A percentile compares a stretch with the other conserved stretches of the same genome.
These are phyloP conservation scores for Incumbomyces lentus DNA, from an alignment of 2,329 filamentous ascomycete species.

Conservation along the genomic window DNA sequence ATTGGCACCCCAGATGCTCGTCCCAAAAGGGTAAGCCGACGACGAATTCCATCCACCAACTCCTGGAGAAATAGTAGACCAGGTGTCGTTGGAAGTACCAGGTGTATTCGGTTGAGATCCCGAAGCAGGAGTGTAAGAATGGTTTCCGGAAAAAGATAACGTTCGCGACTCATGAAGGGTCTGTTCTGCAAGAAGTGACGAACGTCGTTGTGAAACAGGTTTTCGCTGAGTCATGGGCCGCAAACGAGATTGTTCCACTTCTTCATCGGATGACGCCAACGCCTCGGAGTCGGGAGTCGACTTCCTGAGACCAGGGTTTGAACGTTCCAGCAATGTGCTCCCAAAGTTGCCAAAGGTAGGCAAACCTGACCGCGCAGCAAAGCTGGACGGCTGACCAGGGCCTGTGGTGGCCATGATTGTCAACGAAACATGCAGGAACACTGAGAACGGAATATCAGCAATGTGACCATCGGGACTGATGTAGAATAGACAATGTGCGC, in stretches of 20 bases:
- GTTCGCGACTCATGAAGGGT: constrained; percentile 58
- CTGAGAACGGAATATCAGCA: too few species aligned
- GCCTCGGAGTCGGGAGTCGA: constrained; percentile 92
- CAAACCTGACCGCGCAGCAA: constrained; percentile 16
- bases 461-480: too few species aligned
- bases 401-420: constrained; percentile 2
- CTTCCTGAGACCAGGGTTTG: constrained; percentile 57
- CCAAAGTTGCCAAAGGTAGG: constrained; percentile 20
- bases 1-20: constrained; percentile 72
- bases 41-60: constrained; percentile 18
- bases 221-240: constrained; percentile 29
- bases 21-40: constrained; percentile 58
- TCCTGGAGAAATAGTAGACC: constrained; percentile 24
- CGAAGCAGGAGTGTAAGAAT: constrained; percentile 60
- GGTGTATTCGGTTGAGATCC: constrained; percentile 74
- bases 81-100: constrained; percentile 50
- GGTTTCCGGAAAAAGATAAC: constrained; percentile 39
- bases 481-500: too few species aligned
- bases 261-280: constrained; percentile 87
- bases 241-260: constrained; percentile 51
- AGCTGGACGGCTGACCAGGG: constrained; percentile 4
- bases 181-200: constrained; percentile 38
- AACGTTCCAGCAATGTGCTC: constrained; percentile 55
- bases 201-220: constrained; percentile 48
- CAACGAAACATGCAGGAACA: not conserved